phyloP scores from a whole-genome alignment of 169 alveolate genomes.

The Cryptosporidium felis region DNA sequence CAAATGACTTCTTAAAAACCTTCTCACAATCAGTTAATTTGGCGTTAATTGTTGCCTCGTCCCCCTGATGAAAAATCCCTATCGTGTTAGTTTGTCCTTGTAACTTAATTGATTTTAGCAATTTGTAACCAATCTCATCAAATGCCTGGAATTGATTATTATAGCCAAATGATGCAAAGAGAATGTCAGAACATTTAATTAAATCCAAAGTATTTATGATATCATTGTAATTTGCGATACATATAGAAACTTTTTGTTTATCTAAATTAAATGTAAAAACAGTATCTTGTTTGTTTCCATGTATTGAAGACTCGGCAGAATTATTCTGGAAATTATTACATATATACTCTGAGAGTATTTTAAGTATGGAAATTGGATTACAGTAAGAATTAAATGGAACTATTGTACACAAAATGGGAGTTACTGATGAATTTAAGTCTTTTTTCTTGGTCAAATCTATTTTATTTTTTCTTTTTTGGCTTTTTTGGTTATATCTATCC shows the following conservation, averaged over 20 bases:
- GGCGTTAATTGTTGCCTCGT: constrained; percentile 58
- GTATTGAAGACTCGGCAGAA: not conserved
- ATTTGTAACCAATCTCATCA: constrained; percentile 81
- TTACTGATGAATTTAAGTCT: not conserved
- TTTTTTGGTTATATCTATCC: constrained; percentile 52
- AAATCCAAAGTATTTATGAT: constrained; percentile 27
- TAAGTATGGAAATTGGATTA: not conserved
- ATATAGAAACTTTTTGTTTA: not conserved
- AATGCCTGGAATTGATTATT: constrained; percentile 76
- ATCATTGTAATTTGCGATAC: constrained; percentile 29
- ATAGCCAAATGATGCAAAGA: constrained; percentile 34
- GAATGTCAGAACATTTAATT: constrained; percentile 37
- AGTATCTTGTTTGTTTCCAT: not conserved
- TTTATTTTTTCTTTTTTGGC: constrained; percentile 25
- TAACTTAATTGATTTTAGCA: constrained; percentile 77
- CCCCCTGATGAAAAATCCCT: constrained; percentile 76
- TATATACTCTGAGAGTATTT: constrained; percentile 10
- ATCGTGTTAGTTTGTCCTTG: constrained; percentile 80
- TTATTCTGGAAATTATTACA: not conserved
- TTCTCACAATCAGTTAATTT: constrained; percentile 78
- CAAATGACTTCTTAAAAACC: constrained; percentile 79
- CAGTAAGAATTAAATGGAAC: constrained; percentile 35
- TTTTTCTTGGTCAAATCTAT: not conserved
- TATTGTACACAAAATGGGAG: constrained; percentile 47
- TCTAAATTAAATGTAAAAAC: constrained; percentile 13